A percentile compares a stretch with the other conserved stretches of the same genome.
These are phyloP conservation scores for Populus euphratica DNA, from an alignment of 345 rosid species.

Conservation along the genomic window DNA sequence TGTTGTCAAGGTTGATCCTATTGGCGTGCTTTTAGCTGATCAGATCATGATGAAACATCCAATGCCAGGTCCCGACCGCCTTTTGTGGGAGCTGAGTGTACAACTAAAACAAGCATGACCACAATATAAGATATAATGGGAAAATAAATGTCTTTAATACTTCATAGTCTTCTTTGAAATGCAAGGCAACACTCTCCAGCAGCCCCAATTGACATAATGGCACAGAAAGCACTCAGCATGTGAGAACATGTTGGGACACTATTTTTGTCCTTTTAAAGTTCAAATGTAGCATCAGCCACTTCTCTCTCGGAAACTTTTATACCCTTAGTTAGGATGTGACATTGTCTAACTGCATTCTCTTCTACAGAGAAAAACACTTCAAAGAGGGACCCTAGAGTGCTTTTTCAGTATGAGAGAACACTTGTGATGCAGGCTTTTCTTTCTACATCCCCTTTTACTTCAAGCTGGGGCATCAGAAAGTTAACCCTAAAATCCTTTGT, in stretches of 20 bases:
- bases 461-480: background rate
- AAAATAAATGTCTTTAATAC: slow-evolving; percentile 8
- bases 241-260: slow-evolving; percentile 33
- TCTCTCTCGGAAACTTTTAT: slow-evolving; percentile 10
- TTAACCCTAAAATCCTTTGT: background rate
- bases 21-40: slow-evolving; percentile 31
- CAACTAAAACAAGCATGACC: slow-evolving; percentile 53
- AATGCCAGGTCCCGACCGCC: slow-evolving; percentile 40
- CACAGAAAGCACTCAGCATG: slow-evolving; percentile 35
- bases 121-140: slow-evolving; percentile 19
- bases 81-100: slow-evolving; percentile 53
- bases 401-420: background rate
- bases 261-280: slow-evolving; percentile 15
- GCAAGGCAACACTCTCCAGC: slow-evolving; percentile 19
- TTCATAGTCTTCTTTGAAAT: slow-evolving; percentile 12
- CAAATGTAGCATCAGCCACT: slow-evolving; percentile 13
- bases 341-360: slow-evolving; percentile 25
- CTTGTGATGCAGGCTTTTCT: slow-evolving; percentile 2
- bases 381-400: slow-evolving; percentile 13
- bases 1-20: slow-evolving; percentile 16
- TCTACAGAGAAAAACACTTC: background rate
- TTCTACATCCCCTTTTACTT: background rate
- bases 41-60: slow-evolving; percentile 30
- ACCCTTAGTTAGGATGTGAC: slow-evolving; percentile 34
- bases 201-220: slow-evolving; percentile 32